These are phyloP conservation scores for Syncephalastrum racemosum DNA, from an alignment of 371 early-diverging fungal species.

Conservation along the genomic window DNA sequence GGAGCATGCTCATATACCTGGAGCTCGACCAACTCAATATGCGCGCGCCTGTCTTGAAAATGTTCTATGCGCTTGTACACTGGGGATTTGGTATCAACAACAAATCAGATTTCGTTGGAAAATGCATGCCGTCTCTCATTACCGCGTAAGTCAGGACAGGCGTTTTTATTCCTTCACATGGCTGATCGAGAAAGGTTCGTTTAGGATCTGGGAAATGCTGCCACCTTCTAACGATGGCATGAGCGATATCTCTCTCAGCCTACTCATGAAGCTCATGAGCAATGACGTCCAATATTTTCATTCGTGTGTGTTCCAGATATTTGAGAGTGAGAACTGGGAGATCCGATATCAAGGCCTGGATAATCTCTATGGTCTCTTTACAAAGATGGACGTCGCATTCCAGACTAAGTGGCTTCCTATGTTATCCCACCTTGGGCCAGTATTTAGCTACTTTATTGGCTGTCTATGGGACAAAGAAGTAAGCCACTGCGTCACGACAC, in stretches of 20 bases:
- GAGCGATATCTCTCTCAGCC: slow-evolving; percentile 33
- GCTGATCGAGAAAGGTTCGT: too few species aligned
- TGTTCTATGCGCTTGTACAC: slow-evolving; percentile 40
- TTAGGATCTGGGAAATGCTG: slow-evolving; percentile 50
- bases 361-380: slow-evolving; percentile 51
- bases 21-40: slow-evolving; percentile 37
- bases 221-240: slow-evolving; percentile 37
- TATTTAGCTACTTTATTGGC: slow-evolving; percentile 50
- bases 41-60: slow-evolving; percentile 33
- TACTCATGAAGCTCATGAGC: slow-evolving; percentile 49
- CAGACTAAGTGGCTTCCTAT: slow-evolving; percentile 49
- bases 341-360: slow-evolving; percentile 52
- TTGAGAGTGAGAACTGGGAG: slow-evolving; percentile 52
- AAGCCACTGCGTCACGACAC: neutral
- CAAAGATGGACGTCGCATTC: slow-evolving; percentile 54
- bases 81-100: slow-evolving; percentile 42
- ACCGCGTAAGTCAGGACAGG: slow-evolving; percentile 32
- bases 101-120: slow-evolving; percentile 32
- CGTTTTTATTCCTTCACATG: neutral
- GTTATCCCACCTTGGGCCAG: slow-evolving; percentile 48
- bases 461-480: slow-evolving; percentile 57
- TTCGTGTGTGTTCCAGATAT: slow-evolving; percentile 42
- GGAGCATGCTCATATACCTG: slow-evolving; percentile 36
- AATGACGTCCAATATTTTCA: slow-evolving; percentile 38
- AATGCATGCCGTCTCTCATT: slow-evolving; percentile 34